Evolutionary conservation across 768 basidiomycete species (phyloP), one percentile per base, ranked within the genome.

Genomic region (Hortiboletus campestris): DNA sequence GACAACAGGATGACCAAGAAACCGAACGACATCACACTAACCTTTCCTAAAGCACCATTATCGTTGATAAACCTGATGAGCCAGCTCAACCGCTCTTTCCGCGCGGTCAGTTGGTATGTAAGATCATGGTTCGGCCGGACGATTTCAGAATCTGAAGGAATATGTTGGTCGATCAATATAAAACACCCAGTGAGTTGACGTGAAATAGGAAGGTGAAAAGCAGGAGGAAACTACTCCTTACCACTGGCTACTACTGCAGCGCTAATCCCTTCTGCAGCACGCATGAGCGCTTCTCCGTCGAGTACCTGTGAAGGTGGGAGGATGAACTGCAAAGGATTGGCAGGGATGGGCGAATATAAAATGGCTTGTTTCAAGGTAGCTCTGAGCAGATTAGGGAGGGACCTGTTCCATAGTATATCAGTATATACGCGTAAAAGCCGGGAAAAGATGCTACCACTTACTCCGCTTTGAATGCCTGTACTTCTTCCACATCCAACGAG

Each of bases 41-140:
- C 93, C 79, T 90, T 92, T 38, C 75, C 76, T 35, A 95, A 75
- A 6, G 87, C 86, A 0, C 82, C 86, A 68, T 96, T 96, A 49
- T 91, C 86, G 43, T 93, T 90, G 64, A 97, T 89, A 68, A 94
- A 96, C 25, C 79, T 80, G 61, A 96, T 90, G n/a, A 98, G 77
- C 80, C 90, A 92, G 51, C 83, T 84, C 29, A 95, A 74, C 36
- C 91, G 77, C 51, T 88, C 84, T 64, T 87, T 87, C 29, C 91
- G 82, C 39, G 83, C 84, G 6, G 78, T 80, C 59, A 98, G 71
- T 66, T 95, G 94, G 2, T 85, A 78, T 16, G 84, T 84, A 40
- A 96, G 75, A 67, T 97, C 94, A 63, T 91, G 88, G 58, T 88
- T 89, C 10, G 83, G 78, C 39, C 82, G 74, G 46, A 94, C 84